Evolutionary conservation across 202 grass and related monocot genomes (phyloP), one percentile per base, ranked within the genome.

Genomic region (Panicum hallii): DNA sequence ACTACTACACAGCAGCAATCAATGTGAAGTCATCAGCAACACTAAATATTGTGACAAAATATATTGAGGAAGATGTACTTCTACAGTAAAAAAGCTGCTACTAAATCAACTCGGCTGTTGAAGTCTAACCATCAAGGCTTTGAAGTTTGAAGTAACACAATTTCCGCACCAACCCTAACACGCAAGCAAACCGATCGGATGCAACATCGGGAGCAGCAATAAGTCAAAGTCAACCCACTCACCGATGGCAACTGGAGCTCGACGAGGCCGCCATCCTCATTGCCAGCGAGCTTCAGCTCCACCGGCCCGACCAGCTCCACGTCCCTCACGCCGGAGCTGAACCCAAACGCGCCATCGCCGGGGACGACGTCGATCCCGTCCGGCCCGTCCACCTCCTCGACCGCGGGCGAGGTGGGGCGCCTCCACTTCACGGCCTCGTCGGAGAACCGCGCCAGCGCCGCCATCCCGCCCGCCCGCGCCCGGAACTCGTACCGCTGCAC

Each of bases 291-390:
- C 32, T 78, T 79, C 77, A 99, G 46, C 63, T 99, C 86, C n/a
- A 99, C 64, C 49, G 97, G 97, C 7, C 97, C 97, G 5, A 88
- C 75, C 38, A 99, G 80, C 47, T 97, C 93, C 6, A 99, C 60
- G 54, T 90, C 84, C 84, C 87, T 91, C 7, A 99, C 88, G 49
- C 87, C 89, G 0, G 83, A 36, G 16, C 20, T 56, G 52, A 91
- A 82, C 14, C 41, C 70, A n/a, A 65, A 54, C 12, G 77, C 79
- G 19, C 85, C 90, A 1, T 87, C 68, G 40, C 87, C 88, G 62
- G 87, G 82, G 60, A 91, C 46, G 72, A 94, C 72, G 87, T 99
- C 94, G 79, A 86, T 49, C 36, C 90, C 93, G 19, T 93, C 94
- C 19, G 86, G 89, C 28, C 89, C 97, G 11, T 70, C 69, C 55